These are phyloP conservation scores for Venturia effusa DNA, from an alignment of 2,329 filamentous ascomycete genomes.

Conservation along the genomic window DNA sequence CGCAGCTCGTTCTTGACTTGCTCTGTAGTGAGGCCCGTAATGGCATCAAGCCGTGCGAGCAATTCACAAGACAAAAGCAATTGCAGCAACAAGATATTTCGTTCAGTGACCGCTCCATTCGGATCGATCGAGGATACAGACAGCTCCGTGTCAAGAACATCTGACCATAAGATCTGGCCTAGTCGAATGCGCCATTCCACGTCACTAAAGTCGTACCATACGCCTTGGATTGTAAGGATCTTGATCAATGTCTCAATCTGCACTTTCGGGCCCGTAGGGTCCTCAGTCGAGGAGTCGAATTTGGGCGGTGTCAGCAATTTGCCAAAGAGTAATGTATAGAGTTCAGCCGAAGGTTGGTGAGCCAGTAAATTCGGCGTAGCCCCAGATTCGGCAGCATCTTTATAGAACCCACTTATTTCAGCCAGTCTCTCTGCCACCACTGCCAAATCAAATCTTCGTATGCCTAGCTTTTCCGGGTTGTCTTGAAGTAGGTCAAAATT, in stretches of 20 bases:
- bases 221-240: slow-evolving; percentile 51
- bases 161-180: slow-evolving; percentile 60
- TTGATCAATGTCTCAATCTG: slow-evolving; percentile 60
- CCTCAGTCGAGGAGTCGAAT: slow-evolving; percentile 33
- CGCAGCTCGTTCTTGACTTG: slow-evolving; percentile 28
- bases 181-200: slow-evolving; percentile 66
- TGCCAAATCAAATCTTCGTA: slow-evolving; percentile 23
- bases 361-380: slow-evolving; percentile 41
- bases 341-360: slow-evolving; percentile 41
- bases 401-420: slow-evolving; percentile 42
- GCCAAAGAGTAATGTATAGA: slow-evolving; percentile 32
- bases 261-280: slow-evolving; percentile 52
- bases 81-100: slow-evolving; percentile 45
- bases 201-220: slow-evolving; percentile 65
- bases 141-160: slow-evolving; percentile 16
- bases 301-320: slow-evolving; percentile 31
- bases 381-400: slow-evolving; percentile 41
- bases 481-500: slow-evolving; percentile 33
- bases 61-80: slow-evolving; percentile 44
- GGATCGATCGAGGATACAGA: slow-evolving; percentile 5
- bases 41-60: slow-evolving; percentile 41
- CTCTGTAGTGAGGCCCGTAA: slow-evolving; percentile 22
- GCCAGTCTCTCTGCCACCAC: slow-evolving; percentile 25
- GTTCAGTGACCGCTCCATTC: slow-evolving; percentile 25
- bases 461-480: slow-evolving; percentile 27